Base-by-base conservation (phyloP, 805 yeast genomes). In the Maudiozyma barnettii region DNA sequence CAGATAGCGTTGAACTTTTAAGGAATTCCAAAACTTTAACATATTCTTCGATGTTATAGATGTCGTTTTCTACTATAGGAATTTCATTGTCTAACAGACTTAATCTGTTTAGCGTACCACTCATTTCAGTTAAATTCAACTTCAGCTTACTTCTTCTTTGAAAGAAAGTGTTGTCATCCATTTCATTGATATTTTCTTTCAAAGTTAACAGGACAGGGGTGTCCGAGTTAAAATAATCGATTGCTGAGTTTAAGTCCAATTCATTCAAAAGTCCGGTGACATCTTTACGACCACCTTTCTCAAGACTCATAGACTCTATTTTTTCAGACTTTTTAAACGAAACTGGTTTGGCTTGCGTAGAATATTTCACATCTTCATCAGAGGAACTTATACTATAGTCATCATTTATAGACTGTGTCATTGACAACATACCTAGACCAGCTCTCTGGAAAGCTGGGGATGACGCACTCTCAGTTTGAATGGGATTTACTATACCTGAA, bases 401-500 rank as follows among this genome's bases (percentile, higher is more conserved):
- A 9, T 35, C 37, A 22, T 41, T 41, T 5, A 39, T 41, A 2
- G 43, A 19, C 5, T 21, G 16, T 3, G 45, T 39, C 22, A 39
- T n/a, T 7, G 36, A 74, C 61, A 23, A 77, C 90, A 44, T 55
- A 2, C 95, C 95, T 26, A 89, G 73, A 3, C 96, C 96, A 18
- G 78, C 65, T 1, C 87, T 82, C 1, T 85, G 82, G 39, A 74
- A 76, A 21, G 49, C 47, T 0, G 85, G 84, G 37, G 93, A 67
- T 29, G 76, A 61, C 45, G 75, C 74, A 3, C 8, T 9, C 8
- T 31, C 39, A 9, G 85, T 82, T 51, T 85, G 82, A 6, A 91
- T 79, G 0, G 98, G 97, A n/a, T 74, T 77, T 0, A 74, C 73
- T 1, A 88, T 87, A 40, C 99, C 99, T 44, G 74, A 74, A 1